Conservation (phyloP, 371 early-diverging fungal species). For the Circinella umbellata region DNA sequence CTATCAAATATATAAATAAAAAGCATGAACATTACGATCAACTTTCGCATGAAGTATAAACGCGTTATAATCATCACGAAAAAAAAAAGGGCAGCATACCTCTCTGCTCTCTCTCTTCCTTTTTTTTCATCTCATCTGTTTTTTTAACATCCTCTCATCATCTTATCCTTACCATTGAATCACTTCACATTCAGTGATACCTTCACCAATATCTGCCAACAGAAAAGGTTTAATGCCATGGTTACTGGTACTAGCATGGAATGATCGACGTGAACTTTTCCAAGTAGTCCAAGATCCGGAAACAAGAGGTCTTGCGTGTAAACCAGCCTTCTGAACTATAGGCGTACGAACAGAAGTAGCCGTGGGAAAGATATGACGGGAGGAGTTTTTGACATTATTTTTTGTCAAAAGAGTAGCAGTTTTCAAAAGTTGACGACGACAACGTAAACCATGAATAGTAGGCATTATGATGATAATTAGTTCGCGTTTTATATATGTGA, state of each 20-base stretch:
- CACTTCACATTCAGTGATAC: constrained; percentile 96
- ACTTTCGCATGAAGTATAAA: background rate
- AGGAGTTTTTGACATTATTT: constrained; percentile 4
- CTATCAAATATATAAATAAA: constrained; percentile 37
- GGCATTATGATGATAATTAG: background rate
- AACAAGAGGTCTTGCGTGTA: constrained; percentile 1
- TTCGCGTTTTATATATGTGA: background rate
- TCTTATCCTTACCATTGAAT: constrained; percentile 85
- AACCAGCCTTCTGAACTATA: background rate
- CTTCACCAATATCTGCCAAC: constrained; percentile 98
- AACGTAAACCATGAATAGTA: background rate
- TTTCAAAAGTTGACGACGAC: constrained; percentile 2
- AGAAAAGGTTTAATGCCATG: constrained; percentile 73
- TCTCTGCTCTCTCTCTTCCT: too few relatives aligned
- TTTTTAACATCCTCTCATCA: background rate
- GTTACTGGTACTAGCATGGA: constrained; percentile 1
- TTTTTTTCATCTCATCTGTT: background rate
- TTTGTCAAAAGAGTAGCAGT: constrained; percentile 4
- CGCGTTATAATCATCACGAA: background rate
- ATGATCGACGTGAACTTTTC: background rate
- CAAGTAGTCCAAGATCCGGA: background rate
- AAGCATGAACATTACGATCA: too few relatives aligned
- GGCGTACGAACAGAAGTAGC: background rate
- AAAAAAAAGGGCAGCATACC: background rate
- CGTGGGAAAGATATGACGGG: constrained; percentile 8